These are phyloP conservation scores for Clohesyomyces aquaticus DNA, from an alignment of 495 filamentous ascomycete species.

Conservation along the genomic window DNA sequence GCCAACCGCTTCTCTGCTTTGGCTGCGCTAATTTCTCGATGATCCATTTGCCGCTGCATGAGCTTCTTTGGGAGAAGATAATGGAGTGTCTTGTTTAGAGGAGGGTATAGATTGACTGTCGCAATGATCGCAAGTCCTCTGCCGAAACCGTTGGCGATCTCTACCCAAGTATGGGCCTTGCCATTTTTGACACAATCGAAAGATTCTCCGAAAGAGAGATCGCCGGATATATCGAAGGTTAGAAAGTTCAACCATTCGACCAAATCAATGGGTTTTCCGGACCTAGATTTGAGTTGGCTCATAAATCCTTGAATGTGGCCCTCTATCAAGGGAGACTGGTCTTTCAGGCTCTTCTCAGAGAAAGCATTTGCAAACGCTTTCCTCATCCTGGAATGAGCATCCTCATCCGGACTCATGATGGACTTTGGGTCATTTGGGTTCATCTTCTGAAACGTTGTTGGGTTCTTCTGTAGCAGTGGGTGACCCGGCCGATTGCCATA, in stretches of 20 bases:
- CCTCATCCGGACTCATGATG: slow-evolving; percentile 29
- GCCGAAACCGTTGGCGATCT: slow-evolving; percentile 21
- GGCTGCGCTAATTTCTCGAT: slow-evolving; percentile 24
- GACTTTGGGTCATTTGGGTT: slow-evolving; percentile 21
- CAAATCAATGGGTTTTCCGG: slow-evolving; percentile 21
- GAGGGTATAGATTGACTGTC: slow-evolving; percentile 21
- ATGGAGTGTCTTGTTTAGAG: slow-evolving; percentile 19
- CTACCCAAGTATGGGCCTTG: slow-evolving; percentile 30
- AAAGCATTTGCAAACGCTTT: slow-evolving; percentile 25
- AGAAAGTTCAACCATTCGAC: slow-evolving; percentile 31
- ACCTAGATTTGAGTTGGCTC: slow-evolving; percentile 17
- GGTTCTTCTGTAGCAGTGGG: slow-evolving; percentile 13
- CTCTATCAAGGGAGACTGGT: slow-evolving; percentile 27
- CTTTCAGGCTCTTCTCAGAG: slow-evolving; percentile 26
- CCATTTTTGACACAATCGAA: slow-evolving; percentile 30
- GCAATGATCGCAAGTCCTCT: slow-evolving; percentile 20
- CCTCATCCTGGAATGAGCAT: slow-evolving; percentile 17
- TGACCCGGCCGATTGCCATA: slow-evolving; percentile 24
- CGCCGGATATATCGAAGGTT: slow-evolving; percentile 34
- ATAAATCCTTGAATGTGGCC: slow-evolving; percentile 20
- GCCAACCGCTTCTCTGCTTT: slow-evolving; percentile 16
- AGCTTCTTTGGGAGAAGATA: slow-evolving; percentile 28
- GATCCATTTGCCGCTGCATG: slow-evolving; percentile 19
- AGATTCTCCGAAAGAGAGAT: slow-evolving; percentile 33
- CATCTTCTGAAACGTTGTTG: slow-evolving; percentile 24